Conservation (phyloP, 1,139 yeast genomes). For the Pichia sp. region DNA sequence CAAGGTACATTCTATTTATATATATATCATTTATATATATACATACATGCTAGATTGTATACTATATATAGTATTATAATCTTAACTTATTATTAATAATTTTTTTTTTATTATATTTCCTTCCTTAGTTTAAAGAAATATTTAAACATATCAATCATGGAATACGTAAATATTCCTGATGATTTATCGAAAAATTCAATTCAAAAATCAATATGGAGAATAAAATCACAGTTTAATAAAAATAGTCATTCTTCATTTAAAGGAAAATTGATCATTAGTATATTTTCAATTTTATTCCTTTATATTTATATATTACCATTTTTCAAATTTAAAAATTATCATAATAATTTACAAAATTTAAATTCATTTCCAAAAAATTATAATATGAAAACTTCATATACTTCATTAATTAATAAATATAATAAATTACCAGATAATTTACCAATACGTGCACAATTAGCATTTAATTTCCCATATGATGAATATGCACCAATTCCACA, state of each 20-base stretch:
- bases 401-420: background rate
- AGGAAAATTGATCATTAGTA: background rate
- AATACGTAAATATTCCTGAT: conserved; percentile 7
- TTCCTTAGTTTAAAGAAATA: background rate
- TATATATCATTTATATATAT: too few species aligned
- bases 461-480: conserved; percentile 69
- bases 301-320: background rate
- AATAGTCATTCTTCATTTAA: background rate
- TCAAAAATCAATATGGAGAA: background rate
- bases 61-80: too few species aligned
- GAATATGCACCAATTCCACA: conserved; percentile 37
- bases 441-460: conserved; percentile 50
- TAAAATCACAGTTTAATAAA: background rate
- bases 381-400: conserved; percentile 11
- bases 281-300: background rate
- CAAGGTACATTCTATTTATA: too few species aligned
- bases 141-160: conserved; percentile 2
- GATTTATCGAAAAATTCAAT: background rate
- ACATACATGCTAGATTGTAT: too few species aligned
- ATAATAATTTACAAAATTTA: background rate
- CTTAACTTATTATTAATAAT: too few species aligned
- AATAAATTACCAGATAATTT: conserved; percentile 22
- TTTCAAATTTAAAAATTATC: background rate
- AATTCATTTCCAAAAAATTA: background rate
- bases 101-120: background rate